Conservation (phyloP, 495 filamentous ascomycete species). For the Penicillium arizonense region DNA sequence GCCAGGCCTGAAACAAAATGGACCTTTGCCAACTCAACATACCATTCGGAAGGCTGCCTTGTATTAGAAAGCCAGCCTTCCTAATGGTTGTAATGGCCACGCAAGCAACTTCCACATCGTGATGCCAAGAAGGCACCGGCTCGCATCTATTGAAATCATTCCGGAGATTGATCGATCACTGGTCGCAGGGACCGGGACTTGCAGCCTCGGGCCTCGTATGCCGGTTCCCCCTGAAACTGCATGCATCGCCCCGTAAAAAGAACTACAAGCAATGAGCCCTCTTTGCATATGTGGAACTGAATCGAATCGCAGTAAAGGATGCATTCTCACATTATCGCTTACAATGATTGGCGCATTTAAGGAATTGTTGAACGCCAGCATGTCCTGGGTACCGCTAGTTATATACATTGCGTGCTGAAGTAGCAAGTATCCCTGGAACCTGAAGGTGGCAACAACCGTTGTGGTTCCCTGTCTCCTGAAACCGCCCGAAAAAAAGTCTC, state of each 20-base stretch:
- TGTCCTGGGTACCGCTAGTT: conserved; percentile 9
- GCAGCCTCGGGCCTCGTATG: no score
- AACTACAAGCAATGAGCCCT: not conserved
- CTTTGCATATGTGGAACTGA: not conserved
- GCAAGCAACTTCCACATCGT: no score
- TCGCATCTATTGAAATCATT: no score
- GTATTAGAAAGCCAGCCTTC: no score
- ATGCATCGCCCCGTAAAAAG: not conserved
- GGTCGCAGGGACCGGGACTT: no score
- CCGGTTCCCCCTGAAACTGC: not conserved
- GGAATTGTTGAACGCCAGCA: not conserved
- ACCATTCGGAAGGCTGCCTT: no score
- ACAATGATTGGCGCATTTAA: not conserved
- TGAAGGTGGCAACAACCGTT: not conserved
- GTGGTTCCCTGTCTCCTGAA: conserved; percentile 1
- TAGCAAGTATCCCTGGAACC: conserved; percentile 2
- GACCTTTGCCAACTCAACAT: not conserved
- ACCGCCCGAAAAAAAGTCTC: conserved; percentile 14
- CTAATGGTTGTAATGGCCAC: no score
- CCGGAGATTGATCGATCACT: no score
- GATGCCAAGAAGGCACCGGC: no score
- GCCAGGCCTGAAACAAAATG: conserved; percentile 1
- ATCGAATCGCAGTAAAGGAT: not conserved
- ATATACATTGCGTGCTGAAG: conserved; percentile 7
- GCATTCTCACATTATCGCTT: not conserved